A percentile compares a stretch with the other conserved stretches of the same genome.
Evolutionary conservation across 2,329 filamentous ascomycete genomes (phyloP).

Genomic region (Diaporthe australafricana): DNA sequence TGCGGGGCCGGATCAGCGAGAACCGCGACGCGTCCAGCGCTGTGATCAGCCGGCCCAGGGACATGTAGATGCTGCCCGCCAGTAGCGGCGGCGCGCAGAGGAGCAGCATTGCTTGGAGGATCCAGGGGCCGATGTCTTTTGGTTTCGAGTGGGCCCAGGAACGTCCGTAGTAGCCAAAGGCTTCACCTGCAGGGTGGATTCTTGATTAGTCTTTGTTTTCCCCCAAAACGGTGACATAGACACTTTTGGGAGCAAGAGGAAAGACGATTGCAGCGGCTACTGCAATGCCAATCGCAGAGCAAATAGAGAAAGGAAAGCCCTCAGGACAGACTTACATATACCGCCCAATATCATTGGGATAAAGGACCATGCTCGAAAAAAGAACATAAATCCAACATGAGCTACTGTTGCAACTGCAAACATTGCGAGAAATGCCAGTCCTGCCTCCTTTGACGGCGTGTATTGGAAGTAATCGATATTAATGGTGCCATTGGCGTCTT

Average conservation of each 20-base stretch:
- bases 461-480: conserved; percentile 38
- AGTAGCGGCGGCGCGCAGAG: conserved; percentile 53
- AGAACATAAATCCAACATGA: background rate
- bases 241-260: background rate
- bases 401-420: conserved; percentile 20
- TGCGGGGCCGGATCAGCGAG: conserved; percentile 50
- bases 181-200: conserved; percentile 48
- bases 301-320: too few species aligned
- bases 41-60: conserved; percentile 49
- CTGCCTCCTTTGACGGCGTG: conserved; percentile 35
- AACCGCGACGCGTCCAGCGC: conserved; percentile 50
- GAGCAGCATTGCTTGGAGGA: conserved; percentile 52
- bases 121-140: conserved; percentile 44
- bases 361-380: conserved; percentile 10
- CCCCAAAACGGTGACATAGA: background rate
- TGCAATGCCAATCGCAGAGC: too few species aligned
- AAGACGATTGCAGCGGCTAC: background rate
- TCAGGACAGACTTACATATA: conserved; percentile 1
- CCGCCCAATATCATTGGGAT: conserved; percentile 12
- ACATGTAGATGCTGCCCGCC: conserved; percentile 56
- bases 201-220: too few species aligned
- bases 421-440: conserved; percentile 38
- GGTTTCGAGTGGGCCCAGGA: conserved; percentile 39
- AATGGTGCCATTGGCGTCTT: conserved; percentile 35
- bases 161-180: conserved; percentile 48